Evolutionary conservation across 148 eudicot species (phyloP), one percentile per base, ranked within the genome.

Genomic region (Amaranthus palmeri): DNA sequence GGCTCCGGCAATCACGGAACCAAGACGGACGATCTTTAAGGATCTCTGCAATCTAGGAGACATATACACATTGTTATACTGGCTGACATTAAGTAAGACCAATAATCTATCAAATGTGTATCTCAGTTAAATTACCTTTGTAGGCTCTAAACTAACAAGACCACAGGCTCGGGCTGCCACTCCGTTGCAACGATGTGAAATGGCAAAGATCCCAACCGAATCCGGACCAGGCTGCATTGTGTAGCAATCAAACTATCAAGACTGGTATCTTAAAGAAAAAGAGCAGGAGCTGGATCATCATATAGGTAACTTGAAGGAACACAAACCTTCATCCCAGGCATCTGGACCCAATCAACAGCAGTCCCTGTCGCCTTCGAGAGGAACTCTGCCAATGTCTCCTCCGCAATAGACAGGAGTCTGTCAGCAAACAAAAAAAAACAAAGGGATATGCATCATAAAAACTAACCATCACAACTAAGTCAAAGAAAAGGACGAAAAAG

Each of bases 341-440:
- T 91, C 79, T 87, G 98, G 80, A 93, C 98, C 98, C 98, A 93
- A 89, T 93, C 97, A 70, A 93, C 89, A 85, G 98, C 97, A 89
- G 98, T 93, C 85, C 98, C 98, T 47, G 96, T 93, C 81, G 98
- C 98, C 93, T 93, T 93, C 14, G 96, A 90, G 74, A 93, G 98
- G 98, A 93, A 93, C 91, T 90, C 98, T 77, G 95, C 85, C 92
- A 93, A 80, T 76, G 98, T 91, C 83, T 93, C 97, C 83, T 93
- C 97, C 12, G 98, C 98, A 71, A 93, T 93, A 14, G 97, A 81
- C 15, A 93, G 95, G 84, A 93, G 97, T 84, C 97, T 91, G 78
- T 69, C 72, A 73, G 75, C 67, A 71, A 44, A 60, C 17, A 74
- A 56, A 48, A 65, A 15, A 65, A 51, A 25, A 25, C 36, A 25